Evolutionary conservation across 2,329 filamentous ascomycete genomes (phyloP).

Genomic region (Ophiostoma pallidulum): DNA sequence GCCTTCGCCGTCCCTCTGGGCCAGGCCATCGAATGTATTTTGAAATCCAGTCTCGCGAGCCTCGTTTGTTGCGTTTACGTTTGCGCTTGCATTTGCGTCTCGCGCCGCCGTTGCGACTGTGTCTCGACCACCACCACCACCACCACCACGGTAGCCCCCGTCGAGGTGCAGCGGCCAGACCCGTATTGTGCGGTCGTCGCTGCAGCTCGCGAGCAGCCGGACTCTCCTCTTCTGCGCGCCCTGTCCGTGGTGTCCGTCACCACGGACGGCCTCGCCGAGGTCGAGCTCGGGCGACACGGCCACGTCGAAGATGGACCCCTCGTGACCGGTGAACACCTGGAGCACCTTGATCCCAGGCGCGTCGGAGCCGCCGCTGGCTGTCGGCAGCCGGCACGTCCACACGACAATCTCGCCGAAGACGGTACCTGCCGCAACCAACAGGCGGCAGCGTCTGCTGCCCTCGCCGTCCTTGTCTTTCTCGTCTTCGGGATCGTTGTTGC

Average conservation of each 20-base stretch:
- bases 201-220: conserved; percentile 73
- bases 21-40: conserved; percentile 14
- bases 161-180: conserved; percentile 50
- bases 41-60: conserved; percentile 53
- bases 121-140: too few species aligned
- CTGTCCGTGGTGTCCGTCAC: neutral
- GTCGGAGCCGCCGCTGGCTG: neutral
- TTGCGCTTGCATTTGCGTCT: neutral
- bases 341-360: conserved; percentile 32
- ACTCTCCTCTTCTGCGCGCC: conserved; percentile 16
- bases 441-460: conserved; percentile 21
- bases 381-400: conserved; percentile 57
- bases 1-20: conserved; percentile 16
- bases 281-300: conserved; percentile 55
- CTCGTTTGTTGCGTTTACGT: conserved; percentile 21
- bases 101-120: conserved; percentile 17
- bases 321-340: conserved; percentile 57
- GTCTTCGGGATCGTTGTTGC: too few species aligned
- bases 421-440: conserved; percentile 79
- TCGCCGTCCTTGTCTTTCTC: conserved; percentile 23
- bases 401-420: conserved; percentile 90
- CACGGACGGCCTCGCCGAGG: conserved; percentile 12
- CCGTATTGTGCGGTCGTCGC: conserved; percentile 83
- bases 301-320: conserved; percentile 90
- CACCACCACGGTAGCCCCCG: neutral